Percentiles rank a stretch among this genome's conserved stretches.
phyloP scores from a whole-genome alignment of 768 basidiomycete species.

The Boletus reticulatus region DNA sequence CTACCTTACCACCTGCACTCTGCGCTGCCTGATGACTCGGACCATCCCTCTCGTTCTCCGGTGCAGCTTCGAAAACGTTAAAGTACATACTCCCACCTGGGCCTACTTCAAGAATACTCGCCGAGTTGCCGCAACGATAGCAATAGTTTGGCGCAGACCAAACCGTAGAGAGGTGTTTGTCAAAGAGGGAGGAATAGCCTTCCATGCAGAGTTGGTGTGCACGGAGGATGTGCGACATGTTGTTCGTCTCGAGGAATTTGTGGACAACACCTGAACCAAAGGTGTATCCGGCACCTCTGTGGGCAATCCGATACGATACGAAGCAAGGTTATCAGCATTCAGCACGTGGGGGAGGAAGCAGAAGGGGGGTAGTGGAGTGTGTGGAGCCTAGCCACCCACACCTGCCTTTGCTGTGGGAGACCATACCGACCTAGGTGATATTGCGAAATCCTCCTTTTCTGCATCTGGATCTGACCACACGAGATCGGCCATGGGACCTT shows the following conservation, averaged over 20 bases:
- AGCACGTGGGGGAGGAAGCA: slow-evolving; percentile 8
- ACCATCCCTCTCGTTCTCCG: slow-evolving; percentile 94
- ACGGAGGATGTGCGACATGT: slow-evolving; percentile 95
- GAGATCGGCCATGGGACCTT: slow-evolving; percentile 99
- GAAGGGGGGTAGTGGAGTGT: slow-evolving; percentile 7
- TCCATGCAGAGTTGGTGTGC: slow-evolving; percentile 99
- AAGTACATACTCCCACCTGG: slow-evolving; percentile 88
- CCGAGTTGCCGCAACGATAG: slow-evolving; percentile 97
- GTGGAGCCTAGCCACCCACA: slow-evolving; percentile 8
- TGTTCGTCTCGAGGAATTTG: slow-evolving; percentile 95
- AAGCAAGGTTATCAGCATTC: slow-evolving; percentile 6
- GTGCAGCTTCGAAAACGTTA: slow-evolving; percentile 98
- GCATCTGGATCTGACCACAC: slow-evolving; percentile 99
- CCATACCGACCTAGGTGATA: slow-evolving; percentile 82
- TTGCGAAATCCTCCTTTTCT: slow-evolving; percentile 99
- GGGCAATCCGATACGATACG: slow-evolving; percentile 3
- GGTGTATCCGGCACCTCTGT: slow-evolving; percentile 95
- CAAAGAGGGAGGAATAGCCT: slow-evolving; percentile 96
- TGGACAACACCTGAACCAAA: slow-evolving; percentile 97
- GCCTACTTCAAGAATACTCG: slow-evolving; percentile 93
- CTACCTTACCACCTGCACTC: slow-evolving; percentile 70
- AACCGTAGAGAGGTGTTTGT: slow-evolving; percentile 92
- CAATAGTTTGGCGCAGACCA: slow-evolving; percentile 99
- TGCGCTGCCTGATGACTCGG: slow-evolving; percentile 76
- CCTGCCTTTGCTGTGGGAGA: slow-evolving; percentile 5